Percentiles rank a stretch among this genome's conserved stretches.
phyloP scores from a whole-genome alignment of 2,329 filamentous ascomycete genomes.

The Ceratocystis variospora region DNA sequence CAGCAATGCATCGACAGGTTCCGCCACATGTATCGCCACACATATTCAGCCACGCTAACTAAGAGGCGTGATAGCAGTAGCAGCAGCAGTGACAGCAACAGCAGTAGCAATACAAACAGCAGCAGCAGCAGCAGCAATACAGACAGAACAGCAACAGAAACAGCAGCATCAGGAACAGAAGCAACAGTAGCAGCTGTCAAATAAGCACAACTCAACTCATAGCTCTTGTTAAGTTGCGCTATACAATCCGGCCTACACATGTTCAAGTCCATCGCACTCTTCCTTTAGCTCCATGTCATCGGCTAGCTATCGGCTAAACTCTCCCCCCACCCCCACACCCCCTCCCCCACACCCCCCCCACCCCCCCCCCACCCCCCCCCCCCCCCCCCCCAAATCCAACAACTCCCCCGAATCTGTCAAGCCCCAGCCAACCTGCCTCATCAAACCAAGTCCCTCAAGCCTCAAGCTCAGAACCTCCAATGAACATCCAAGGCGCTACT shows the following conservation, averaged over 20 bases:
- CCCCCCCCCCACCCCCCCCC: too few species aligned
- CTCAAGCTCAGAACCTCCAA: background rate
- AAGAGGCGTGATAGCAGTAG: too few species aligned
- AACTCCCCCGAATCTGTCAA: background rate
- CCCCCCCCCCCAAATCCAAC: background rate
- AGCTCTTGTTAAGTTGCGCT: background rate
- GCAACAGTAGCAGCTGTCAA: too few species aligned
- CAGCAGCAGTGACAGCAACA: too few species aligned
- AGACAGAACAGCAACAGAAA: too few species aligned
- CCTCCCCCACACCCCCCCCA: background rate
- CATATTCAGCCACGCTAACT: background rate
- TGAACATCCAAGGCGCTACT: background rate
- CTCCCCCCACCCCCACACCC: background rate
- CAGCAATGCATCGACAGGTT: background rate
- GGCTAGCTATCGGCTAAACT: constrained; percentile 10
- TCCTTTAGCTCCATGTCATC: background rate
- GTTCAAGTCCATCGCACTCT: background rate
- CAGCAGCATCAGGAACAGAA: too few species aligned
- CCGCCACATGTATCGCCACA: background rate
- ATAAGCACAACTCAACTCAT: too few species aligned
- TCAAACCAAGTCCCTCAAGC: background rate
- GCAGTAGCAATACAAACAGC: too few species aligned
- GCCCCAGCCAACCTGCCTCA: background rate
- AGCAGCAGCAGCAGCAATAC: too few species aligned
- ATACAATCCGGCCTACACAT: background rate